phyloP scores from a whole-genome alignment of 2,329 filamentous ascomycete genomes.

The Diaporthe citriasiana region DNA sequence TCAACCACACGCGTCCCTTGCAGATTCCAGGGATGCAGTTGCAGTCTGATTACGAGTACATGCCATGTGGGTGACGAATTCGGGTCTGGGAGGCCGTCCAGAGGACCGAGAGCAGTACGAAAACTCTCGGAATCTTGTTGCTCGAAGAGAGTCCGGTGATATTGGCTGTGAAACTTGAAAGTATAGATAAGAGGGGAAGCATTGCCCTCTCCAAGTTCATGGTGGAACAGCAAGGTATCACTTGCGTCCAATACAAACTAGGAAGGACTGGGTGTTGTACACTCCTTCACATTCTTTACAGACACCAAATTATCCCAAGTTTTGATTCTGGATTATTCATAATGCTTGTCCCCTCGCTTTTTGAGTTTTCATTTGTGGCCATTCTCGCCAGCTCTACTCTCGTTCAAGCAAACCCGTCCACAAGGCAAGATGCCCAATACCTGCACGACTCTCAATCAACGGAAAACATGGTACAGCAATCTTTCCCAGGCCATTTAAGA shows the following conservation, averaged over 20 bases:
- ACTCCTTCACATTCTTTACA: too few species aligned
- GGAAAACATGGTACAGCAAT: constrained; percentile 1
- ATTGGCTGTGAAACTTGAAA: not conserved
- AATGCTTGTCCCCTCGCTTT: not conserved
- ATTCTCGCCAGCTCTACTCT: not conserved
- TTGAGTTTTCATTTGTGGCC: not conserved
- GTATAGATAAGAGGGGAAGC: not conserved
- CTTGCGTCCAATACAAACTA: not conserved
- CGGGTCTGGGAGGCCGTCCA: not conserved
- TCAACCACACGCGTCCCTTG: not conserved
- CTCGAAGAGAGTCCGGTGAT: not conserved
- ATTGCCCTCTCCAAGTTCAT: not conserved
- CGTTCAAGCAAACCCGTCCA: not conserved
- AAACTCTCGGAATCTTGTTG: not conserved
- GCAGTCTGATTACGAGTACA: not conserved
- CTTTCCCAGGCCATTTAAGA: not conserved
- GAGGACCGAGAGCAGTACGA: not conserved
- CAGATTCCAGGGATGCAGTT: not conserved
- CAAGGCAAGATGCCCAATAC: constrained; percentile 5
- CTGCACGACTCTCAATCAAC: not conserved
- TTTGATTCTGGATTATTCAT: not conserved
- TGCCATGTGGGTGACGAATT: not conserved
- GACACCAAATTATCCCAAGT: not conserved
- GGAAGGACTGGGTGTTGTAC: not conserved
- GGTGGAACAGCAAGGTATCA: not conserved